Base-by-base conservation (phyloP, 1,139 yeast species). In the Hyphopichia buzzinii region DNA sequence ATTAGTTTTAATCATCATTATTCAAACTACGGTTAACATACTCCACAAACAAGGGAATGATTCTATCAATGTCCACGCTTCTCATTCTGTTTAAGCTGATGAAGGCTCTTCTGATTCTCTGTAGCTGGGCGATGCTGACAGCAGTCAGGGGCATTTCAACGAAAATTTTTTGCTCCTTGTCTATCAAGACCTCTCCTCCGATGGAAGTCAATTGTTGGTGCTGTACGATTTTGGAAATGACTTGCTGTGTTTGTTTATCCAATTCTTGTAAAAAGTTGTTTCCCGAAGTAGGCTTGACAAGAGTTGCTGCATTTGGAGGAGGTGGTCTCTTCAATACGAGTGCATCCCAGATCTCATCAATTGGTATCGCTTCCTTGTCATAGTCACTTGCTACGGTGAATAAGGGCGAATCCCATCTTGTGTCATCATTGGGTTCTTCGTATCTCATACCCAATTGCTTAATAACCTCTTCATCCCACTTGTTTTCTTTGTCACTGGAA, bases 321-420 rank as follows among this genome's bases (percentile, higher is more conserved):
- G 72, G 79, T 1, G 87, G 79, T 54, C 77, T 74, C 37, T 73
- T 70, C 39, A 81, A 67, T 15, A 83, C 84, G 15, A 87, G 56
- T 0, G 83, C 76, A 38, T 78, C 77, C 90, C 94, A 86, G 3
- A 89, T 73, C 16, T 79, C 85, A 4, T 82, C 83, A 10, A 78
- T 59, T 0, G 90, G 88, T 11, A 85, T 50, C 10, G 35, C 39
- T 39, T 70, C 74, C 4, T 64, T 57, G n/a, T 63, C 65, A 40
- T 81, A 81, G 31, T 77, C 81, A 30, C 80, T 74, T 3, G 81
- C 74, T 1, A 87, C 59, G 0, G 87, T 79, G 55, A 88, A 84
- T 43, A 90, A 63, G 2, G 99, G 99, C 4, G 95, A 80, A 55
- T 92, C 99, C 98, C 98, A 92, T 41, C 97, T 68, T 26, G 84